Conservation (phyloP, 176 grass and related monocot genomes). For the Raddia guianensis region DNA sequence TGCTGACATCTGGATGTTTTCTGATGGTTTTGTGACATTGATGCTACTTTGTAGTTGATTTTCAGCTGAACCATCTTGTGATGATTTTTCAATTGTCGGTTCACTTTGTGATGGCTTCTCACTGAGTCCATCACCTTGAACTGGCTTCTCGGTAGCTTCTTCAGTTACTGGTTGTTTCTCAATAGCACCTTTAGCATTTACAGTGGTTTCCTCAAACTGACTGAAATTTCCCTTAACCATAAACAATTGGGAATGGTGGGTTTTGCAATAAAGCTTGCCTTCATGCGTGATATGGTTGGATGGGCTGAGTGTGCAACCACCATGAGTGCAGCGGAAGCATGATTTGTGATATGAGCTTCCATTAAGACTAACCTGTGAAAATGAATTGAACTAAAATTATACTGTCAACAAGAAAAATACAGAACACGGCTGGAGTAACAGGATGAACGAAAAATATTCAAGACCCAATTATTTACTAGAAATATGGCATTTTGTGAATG, state of each 20-base stretch:
- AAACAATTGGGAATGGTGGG: conserved; percentile 90
- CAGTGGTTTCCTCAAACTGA: conserved; percentile 64
- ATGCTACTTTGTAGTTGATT: conserved; percentile 19
- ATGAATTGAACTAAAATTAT: neutral
- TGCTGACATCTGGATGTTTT: conserved; percentile 36
- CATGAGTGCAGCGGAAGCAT: conserved; percentile 91
- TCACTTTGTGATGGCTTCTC: conserved; percentile 45
- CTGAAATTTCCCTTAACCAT: conserved; percentile 94
- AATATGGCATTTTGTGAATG: neutral
- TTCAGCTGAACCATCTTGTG: conserved; percentile 41
- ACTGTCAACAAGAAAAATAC: neutral
- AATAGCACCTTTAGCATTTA: conserved; percentile 39
- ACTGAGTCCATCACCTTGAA: conserved; percentile 42
- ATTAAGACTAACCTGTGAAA: conserved; percentile 70
- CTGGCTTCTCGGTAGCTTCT: conserved; percentile 13
- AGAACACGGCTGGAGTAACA: neutral
- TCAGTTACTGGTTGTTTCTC: conserved; percentile 44
- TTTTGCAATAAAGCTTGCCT: conserved; percentile 91
- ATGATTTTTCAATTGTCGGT: conserved; percentile 22
- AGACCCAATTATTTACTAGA: conserved; percentile 5
- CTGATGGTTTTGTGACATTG: conserved; percentile 38
- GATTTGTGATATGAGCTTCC: conserved; percentile 85
- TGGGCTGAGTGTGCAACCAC: conserved; percentile 79
- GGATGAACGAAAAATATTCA: neutral
- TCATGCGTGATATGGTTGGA: conserved; percentile 85